Conservation (phyloP, 1,284 basidiomycete genomes). For the Malassezia equina region DNA sequence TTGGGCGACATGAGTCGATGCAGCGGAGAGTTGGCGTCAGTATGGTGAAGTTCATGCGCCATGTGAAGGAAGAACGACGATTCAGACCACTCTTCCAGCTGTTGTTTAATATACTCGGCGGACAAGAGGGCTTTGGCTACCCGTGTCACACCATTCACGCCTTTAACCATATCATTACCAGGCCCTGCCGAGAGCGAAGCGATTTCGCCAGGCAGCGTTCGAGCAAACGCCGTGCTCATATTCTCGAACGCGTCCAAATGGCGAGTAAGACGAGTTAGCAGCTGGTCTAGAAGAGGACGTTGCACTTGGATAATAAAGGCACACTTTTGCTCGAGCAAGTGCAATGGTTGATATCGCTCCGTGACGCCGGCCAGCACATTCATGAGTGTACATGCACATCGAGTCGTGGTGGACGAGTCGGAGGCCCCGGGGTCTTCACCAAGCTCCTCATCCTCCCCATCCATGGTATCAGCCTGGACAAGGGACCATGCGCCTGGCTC, state of each 20-base stretch:
- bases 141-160: constrained; percentile 32
- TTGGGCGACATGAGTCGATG: constrained; percentile 7
- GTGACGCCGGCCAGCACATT: constrained; percentile 31
- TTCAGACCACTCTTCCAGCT: constrained; percentile 33
- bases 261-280: constrained; percentile 65
- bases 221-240: constrained; percentile 67
- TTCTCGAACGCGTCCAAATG: constrained; percentile 88
- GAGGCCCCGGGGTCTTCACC: neutral
- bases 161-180: constrained; percentile 35
- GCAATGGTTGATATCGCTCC: constrained; percentile 83
- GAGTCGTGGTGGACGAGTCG: constrained; percentile 22
- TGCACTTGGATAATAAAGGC: constrained; percentile 76
- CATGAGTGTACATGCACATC: constrained; percentile 25
- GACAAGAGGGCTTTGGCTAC: constrained; percentile 38
- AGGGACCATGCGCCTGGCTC: constrained; percentile 79
- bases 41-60: constrained; percentile 18
- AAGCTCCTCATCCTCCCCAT: constrained; percentile 52
- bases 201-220: constrained; percentile 71
- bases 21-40: neutral
- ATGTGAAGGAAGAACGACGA: constrained; percentile 30
- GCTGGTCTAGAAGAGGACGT: constrained; percentile 68
- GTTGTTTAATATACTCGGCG: constrained; percentile 23
- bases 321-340: constrained; percentile 63
- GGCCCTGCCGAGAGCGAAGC: constrained; percentile 11
- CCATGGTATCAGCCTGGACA: constrained; percentile 54